Evolutionary conservation across 108 stramenopile genomes (phyloP).

Genomic region (Nitzschia putrida): DNA sequence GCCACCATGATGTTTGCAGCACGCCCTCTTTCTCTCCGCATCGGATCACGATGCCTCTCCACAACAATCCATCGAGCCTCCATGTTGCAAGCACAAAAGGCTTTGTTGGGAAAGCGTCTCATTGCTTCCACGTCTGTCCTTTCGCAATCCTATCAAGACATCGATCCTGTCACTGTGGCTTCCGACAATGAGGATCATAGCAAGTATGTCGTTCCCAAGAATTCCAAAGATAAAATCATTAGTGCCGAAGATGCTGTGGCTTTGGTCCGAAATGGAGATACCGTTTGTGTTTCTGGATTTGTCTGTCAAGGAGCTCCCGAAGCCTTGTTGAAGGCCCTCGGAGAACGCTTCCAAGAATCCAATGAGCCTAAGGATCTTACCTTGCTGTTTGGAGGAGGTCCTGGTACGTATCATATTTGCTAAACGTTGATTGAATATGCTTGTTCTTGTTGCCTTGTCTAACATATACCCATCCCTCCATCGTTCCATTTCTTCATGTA

Average conservation of each 20-base stretch:
- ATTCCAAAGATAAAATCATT: conserved; percentile 46
- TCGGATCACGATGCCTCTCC: too few species aligned
- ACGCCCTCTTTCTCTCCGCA: too few species aligned
- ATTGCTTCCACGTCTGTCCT: too few species aligned
- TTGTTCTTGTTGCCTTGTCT: background rate
- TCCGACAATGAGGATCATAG: background rate
- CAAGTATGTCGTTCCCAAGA: conserved; percentile 29
- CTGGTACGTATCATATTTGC: conserved; percentile 28
- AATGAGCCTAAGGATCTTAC: conserved; percentile 53
- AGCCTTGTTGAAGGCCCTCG: conserved; percentile 56
- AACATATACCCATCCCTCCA: background rate
- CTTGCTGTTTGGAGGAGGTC: conserved; percentile 76
- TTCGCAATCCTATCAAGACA: too few species aligned
- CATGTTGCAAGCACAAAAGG: too few species aligned
- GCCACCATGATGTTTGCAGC: too few species aligned
- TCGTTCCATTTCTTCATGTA: background rate
- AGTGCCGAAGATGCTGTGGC: conserved; percentile 50
- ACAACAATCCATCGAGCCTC: too few species aligned
- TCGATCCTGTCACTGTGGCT: too few species aligned
- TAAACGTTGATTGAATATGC: too few species aligned
- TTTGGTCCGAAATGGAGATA: conserved; percentile 53
- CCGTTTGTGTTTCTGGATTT: conserved; percentile 69
- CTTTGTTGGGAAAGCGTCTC: too few species aligned
- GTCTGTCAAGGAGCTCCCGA: conserved; percentile 70
- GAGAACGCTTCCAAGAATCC: conserved; percentile 55